Conservation (phyloP, 176 grass and related monocot species). For the Musa acuminata region DNA sequence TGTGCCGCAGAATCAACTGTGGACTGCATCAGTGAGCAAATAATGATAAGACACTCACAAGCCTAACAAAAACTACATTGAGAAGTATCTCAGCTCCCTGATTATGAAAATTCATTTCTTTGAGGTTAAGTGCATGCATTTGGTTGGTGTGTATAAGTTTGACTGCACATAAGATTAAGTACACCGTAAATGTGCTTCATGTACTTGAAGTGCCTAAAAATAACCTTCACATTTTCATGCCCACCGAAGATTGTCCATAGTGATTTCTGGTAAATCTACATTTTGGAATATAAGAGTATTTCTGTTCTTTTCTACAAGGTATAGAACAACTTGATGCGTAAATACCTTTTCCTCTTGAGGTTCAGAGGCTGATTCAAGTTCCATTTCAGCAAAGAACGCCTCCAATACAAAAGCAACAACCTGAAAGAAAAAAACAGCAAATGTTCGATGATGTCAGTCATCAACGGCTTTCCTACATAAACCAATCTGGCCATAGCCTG, state of each 20-base stretch:
- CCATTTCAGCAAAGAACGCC: conserved; percentile 98
- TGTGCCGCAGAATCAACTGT: background rate
- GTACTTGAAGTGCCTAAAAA: background rate
- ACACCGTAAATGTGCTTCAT: background rate
- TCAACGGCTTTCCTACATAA: background rate
- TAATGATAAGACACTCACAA: background rate
- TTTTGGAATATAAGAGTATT: background rate
- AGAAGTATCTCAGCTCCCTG: background rate
- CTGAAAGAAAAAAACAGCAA: conserved; percentile 34
- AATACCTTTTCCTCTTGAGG: conserved; percentile 20
- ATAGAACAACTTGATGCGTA: background rate
- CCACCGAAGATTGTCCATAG: background rate
- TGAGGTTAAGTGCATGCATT: background rate
- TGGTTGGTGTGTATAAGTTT: background rate
- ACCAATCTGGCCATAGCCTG: background rate
- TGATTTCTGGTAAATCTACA: background rate
- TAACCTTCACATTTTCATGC: background rate
- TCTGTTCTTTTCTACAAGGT: background rate
- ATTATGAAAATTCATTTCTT: background rate
- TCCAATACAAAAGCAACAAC: conserved; percentile 95
- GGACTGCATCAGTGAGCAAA: background rate
- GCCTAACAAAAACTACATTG: background rate
- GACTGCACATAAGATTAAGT: background rate
- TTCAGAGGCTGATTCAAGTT: conserved; percentile 60
- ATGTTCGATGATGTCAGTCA: background rate